Percentiles rank a stretch among this genome's conserved stretches.
phyloP scores from a whole-genome alignment of 2,329 filamentous ascomycete species.

The Alternaria infectoria region DNA sequence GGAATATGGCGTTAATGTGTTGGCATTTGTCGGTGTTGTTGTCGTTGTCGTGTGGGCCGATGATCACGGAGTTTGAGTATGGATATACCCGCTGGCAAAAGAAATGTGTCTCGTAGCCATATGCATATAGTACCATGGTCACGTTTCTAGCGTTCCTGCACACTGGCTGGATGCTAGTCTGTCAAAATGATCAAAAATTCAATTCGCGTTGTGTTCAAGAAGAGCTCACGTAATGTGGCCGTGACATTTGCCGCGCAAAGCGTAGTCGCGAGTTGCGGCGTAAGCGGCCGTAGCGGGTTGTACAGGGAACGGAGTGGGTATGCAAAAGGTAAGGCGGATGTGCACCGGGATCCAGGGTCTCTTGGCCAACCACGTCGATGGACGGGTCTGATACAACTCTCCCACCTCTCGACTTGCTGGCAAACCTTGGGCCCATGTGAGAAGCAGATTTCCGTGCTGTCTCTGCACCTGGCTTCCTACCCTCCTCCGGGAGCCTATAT shows the following conservation, averaged over 20 bases:
- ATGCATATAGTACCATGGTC: neutral
- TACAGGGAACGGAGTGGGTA: conserved; percentile 17
- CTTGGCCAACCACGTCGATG: conserved; percentile 20
- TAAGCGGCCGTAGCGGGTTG: conserved; percentile 14
- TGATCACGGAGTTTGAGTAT: conserved; percentile 9
- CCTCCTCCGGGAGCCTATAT: conserved; percentile 38
- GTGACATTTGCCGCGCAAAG: conserved; percentile 4
- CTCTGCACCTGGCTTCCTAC: conserved; percentile 18
- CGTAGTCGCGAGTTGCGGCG: conserved; percentile 14
- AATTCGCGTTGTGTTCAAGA: neutral
- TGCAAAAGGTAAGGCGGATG: conserved; percentile 13
- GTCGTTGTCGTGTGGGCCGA: neutral
- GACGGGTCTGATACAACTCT: conserved; percentile 11
- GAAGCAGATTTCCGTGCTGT: conserved; percentile 28
- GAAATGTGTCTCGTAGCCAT: conserved; percentile 8
- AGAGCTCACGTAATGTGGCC: neutral
- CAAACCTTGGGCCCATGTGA: conserved; percentile 29
- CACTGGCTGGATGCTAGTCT: neutral
- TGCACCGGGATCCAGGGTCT: conserved; percentile 20
- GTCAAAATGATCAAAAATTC: neutral
- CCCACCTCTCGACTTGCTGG: conserved; percentile 21
- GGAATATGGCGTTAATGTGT: neutral
- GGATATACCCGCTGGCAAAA: conserved; percentile 25
- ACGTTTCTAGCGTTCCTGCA: neutral
- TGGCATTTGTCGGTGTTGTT: neutral